phyloP scores from a whole-genome alignment of 139 green algal genomes.

The Chlorella vulgaris region DNA sequence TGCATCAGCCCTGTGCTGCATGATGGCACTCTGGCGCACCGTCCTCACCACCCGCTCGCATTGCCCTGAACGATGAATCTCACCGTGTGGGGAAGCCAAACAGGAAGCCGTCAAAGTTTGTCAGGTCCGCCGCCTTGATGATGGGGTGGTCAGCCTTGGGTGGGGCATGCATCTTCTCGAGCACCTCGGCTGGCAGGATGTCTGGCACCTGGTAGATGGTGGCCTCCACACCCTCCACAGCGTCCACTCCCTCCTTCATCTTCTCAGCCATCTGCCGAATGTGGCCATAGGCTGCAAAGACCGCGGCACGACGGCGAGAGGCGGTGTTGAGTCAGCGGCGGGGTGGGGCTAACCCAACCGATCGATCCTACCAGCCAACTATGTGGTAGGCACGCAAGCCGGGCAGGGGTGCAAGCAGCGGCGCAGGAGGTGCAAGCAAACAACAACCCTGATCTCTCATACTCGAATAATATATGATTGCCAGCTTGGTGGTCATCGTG shows the following conservation, averaged over 20 bases:
- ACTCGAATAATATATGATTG: too few species aligned
- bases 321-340: neutral
- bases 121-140: conserved; percentile 27
- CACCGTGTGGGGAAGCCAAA: conserved; percentile 40
- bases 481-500: neutral
- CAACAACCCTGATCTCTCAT: neutral
- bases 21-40: too few species aligned
- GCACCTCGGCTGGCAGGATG: conserved; percentile 54
- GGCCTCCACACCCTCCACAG: conserved; percentile 34
- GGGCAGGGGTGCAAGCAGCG: too few species aligned
- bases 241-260: conserved; percentile 47
- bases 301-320: neutral
- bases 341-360: neutral
- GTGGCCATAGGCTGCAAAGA: conserved; percentile 57
- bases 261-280: conserved; percentile 46
- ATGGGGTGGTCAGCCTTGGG: conserved; percentile 60
- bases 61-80: neutral
- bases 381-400: neutral
- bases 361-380: neutral
- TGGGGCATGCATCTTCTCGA: conserved; percentile 61
- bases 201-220: conserved; percentile 56
- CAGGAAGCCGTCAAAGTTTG: conserved; percentile 54
- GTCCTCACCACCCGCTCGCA: neutral
- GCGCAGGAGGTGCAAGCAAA: neutral
- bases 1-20: too few species aligned